phyloP scores from a whole-genome alignment of 805 yeast species.

The Kodamaea sagamina region DNA sequence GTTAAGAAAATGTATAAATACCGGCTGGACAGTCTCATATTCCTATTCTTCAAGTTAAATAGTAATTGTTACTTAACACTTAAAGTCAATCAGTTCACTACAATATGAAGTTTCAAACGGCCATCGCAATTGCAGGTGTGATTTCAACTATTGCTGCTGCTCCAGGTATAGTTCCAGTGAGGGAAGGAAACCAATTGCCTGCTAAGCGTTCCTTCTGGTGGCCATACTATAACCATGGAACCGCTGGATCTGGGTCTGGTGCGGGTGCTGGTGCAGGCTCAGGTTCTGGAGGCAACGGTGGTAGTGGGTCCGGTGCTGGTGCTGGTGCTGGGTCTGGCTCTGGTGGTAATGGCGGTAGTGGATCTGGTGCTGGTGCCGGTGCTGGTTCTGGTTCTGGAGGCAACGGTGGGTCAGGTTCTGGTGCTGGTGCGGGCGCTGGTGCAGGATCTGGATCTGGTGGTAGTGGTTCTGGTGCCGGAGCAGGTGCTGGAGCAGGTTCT shows the following conservation, averaged over 20 bases:
- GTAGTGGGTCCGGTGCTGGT: neutral
- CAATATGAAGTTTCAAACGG: slow-evolving; percentile 7
- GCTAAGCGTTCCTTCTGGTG: slow-evolving; percentile 5
- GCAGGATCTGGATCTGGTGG: neutral
- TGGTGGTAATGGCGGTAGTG: neutral
- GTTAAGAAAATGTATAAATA: neutral
- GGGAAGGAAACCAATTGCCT: neutral
- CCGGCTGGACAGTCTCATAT: neutral
- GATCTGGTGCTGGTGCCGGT: neutral
- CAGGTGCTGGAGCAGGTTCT: neutral
- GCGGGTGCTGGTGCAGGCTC: neutral
- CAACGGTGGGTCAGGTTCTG: neutral
- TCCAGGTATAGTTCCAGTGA: neutral
- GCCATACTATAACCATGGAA: neutral
- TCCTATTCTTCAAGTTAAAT: neutral
- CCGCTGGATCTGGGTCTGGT: slow-evolving; percentile 1
- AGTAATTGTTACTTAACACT: neutral
- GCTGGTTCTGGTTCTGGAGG: slow-evolving; percentile 1
- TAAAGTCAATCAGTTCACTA: neutral
- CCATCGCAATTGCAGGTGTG: slow-evolving; percentile 8
- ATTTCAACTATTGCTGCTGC: slow-evolving; percentile 6
- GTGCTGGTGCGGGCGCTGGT: neutral
- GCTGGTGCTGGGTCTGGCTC: slow-evolving; percentile 4
- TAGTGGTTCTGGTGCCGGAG: neutral
- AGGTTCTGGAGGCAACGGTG: neutral